Base-by-base conservation (phyloP, 345 rosid species). In the Sonneratia alba region DNA sequence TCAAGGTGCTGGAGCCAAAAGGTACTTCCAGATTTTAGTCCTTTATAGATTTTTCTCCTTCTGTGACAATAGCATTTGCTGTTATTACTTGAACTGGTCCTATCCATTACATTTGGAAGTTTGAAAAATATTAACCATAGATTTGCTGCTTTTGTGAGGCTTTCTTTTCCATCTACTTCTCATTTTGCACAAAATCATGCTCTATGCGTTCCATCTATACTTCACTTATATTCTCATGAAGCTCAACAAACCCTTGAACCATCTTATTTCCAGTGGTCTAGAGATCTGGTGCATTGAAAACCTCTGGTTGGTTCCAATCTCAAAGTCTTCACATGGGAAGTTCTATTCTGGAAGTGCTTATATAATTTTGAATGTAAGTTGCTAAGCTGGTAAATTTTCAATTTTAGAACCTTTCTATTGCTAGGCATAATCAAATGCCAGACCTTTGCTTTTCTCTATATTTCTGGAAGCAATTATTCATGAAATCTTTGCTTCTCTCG, bases 271-370 rank as follows among this genome's bases (percentile, higher is more conserved):
- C 73, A 90, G 96, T 67, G 98, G 96, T 47, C 49, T 90, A 75
- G 91, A 92, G 77, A 87, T 92, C 59, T 92, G 98, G 96, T 88
- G 96, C 68, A 56, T 87, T 56, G 87, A 84, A 74, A 80, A 86
- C 16, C 80, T 80, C 34, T 88, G 59, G 40, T 75, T 86, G 76
- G 83, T 87, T 43, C 78, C 86, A 2, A 74, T 92, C 32, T 84
- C 91, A 0, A 87, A 82, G 81, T 79, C 94, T 36, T 79, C 81
- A 56, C 81, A 79, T 22, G 94, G 98, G 16, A 92, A 84, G 78
- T 92, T 92, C 73, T 82, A 85, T 74, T 82, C 91, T 27, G 94
- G 92, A 76, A 86, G 85, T 73, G 85, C 90, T 3, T 92, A 87
- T 76, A 19, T 92, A 59, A 77, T 90, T 73, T 77, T 92, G 68